phyloP scores from a whole-genome alignment of 2,329 filamentous ascomycete genomes.

The Torrubiella hemipterigena region DNA sequence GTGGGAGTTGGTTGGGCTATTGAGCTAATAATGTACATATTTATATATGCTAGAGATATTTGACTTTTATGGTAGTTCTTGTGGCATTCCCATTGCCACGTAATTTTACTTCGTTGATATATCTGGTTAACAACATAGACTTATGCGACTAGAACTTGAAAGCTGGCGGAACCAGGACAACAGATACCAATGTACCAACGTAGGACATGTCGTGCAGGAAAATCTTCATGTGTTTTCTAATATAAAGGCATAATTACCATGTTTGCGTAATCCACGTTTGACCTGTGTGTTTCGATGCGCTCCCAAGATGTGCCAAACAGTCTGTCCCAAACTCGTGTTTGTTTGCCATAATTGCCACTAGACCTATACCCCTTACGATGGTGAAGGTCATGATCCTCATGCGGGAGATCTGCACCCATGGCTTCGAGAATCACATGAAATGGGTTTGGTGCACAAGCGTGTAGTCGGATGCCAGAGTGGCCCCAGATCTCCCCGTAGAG shows the following conservation, averaged over 20 bases:
- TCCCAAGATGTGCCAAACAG: not conserved
- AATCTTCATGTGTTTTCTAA: too few species aligned
- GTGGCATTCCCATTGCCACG: too few species aligned
- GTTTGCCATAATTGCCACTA: not conserved
- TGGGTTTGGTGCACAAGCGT: not conserved
- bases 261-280: not conserved
- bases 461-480: not conserved
- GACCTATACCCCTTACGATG: not conserved
- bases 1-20: too few species aligned
- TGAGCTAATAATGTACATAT: too few species aligned
- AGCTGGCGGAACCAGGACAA: too few species aligned
- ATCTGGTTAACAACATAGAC: too few species aligned
- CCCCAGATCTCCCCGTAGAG: not conserved
- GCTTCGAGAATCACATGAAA: not conserved
- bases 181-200: too few species aligned
- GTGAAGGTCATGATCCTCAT: not conserved
- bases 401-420: not conserved
- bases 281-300: not conserved
- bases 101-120: too few species aligned
- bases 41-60: too few species aligned
- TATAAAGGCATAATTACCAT: not conserved
- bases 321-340: not conserved
- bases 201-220: too few species aligned
- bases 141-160: too few species aligned
- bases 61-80: too few species aligned